Evolutionary conservation across 2,329 filamentous ascomycete genomes (phyloP), one percentile per base, ranked within the genome.

Genomic region (Cladosporium cucumerinum): DNA sequence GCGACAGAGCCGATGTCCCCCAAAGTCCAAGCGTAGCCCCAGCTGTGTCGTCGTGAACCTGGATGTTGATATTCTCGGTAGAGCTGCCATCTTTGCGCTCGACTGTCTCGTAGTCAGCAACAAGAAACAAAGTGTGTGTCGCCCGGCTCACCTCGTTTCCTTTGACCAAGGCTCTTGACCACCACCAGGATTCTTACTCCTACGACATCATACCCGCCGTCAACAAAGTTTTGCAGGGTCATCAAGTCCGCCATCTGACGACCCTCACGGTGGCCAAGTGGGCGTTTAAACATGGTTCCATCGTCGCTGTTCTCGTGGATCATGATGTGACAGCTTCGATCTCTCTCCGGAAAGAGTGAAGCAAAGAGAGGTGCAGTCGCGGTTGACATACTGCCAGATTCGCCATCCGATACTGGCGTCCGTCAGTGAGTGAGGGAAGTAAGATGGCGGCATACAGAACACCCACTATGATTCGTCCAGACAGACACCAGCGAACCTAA

Each of bases 41-140:
- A 1, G 80, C 80, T 0, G 85, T 87, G 69, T 87, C 81, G 71
- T 89, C 86, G 69, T 86, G 86, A 11, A 88, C 74, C 5, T 78
- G 75, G 4, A 88, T 73, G 54, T 84, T 83, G 28, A 83, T 71
- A 14, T 85, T 76, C 32, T 83, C 78, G 0, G 78, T 76, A n/a
- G 76, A 72, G 3, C 70, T 77, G 48, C 80, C 78, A 30, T 78
- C 79, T 67, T 83, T 84, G 65, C 79, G 82, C 3, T 79, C 78
- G 32, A 86, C 78, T 76, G 69, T n/a, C 25, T 32, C 32, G 14
- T 28, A 18, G 48, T 69, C 58, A 70, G 63, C 43, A 21, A 30
- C 16, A 51, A 18, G 2, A 39, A 14, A 43, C 11, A n/a, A 16
- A 30, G 12, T 14, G 43, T 32, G 34, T 5, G 11, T 48, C 16